Evolutionary conservation across 2,329 filamentous ascomycete species (phyloP).

Genomic region (Clarireedia hainanense): DNA sequence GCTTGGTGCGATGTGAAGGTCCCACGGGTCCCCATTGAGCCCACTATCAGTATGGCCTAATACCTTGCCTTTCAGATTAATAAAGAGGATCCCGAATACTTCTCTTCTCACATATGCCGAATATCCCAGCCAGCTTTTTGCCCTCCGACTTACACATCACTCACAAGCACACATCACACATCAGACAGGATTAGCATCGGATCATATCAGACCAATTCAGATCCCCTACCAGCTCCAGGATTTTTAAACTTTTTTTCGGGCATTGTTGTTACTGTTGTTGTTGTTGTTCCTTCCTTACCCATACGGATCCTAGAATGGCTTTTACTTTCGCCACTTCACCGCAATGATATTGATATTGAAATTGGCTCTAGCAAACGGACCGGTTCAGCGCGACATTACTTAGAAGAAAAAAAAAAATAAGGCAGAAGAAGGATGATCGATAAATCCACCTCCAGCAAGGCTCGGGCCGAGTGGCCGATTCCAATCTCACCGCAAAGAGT

Average conservation of each 20-base stretch:
- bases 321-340: not conserved
- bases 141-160: too few relatives aligned
- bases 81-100: not conserved
- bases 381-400: not conserved
- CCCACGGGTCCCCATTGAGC: slow-evolving; percentile 3
- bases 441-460: not conserved
- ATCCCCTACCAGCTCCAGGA: too few relatives aligned
- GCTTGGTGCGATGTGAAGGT: not conserved
- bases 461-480: slow-evolving; percentile 8
- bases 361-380: not conserved
- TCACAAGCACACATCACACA: too few relatives aligned
- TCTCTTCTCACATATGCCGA: not conserved
- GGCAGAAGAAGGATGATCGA: slow-evolving; percentile 3
- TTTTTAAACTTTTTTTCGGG: too few relatives aligned
- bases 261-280: too few relatives aligned
- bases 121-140: too few relatives aligned
- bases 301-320: slow-evolving; percentile 3
- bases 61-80: not conserved
- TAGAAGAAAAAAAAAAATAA: not conserved
- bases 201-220: too few relatives aligned
- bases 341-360: slow-evolving; percentile 7
- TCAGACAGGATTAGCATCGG: too few relatives aligned
- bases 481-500: slow-evolving; percentile 3
- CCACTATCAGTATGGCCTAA: not conserved
- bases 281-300: not conserved